These are phyloP conservation scores for Westerdykella aurantiaca DNA, from an alignment of 2,329 filamentous ascomycete species.

Conservation along the genomic window DNA sequence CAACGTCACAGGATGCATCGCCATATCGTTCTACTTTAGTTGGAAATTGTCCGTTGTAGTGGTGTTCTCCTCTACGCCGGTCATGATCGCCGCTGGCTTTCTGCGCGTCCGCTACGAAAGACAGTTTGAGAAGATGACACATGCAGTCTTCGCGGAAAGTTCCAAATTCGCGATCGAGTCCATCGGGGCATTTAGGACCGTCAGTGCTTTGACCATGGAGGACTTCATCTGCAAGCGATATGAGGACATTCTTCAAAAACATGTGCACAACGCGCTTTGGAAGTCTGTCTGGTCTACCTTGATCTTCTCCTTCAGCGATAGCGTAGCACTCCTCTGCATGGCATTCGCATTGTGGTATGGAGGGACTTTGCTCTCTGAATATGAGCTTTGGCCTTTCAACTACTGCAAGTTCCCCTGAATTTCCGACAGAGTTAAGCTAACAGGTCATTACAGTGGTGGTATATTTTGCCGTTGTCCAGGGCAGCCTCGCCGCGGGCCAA, in stretches of 20 bases:
- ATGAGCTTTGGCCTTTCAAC: conserved; percentile 12
- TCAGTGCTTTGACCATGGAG: conserved; percentile 86
- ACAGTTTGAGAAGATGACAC: conserved; percentile 37
- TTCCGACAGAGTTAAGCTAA: not conserved
- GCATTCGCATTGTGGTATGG: conserved; percentile 29
- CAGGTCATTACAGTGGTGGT: conserved; percentile 12
- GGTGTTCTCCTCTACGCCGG: conserved; percentile 52
- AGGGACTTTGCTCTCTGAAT: conserved; percentile 13
- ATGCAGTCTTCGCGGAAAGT: conserved; percentile 72
- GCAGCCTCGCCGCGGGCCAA: conserved; percentile 21
- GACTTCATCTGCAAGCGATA: conserved; percentile 70
- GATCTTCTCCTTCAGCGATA: conserved; percentile 38
- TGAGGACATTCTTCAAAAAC: conserved; percentile 59
- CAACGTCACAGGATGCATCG: conserved; percentile 67
- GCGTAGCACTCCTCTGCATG: conserved; percentile 56
- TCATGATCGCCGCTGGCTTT: conserved; percentile 71
- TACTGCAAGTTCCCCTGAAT: conserved; percentile 6
- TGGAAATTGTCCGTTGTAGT: conserved; percentile 86
- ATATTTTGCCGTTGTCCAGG: conserved; percentile 23
- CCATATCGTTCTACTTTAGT: conserved; percentile 63
- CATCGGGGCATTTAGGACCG: conserved; percentile 85
- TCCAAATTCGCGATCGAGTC: conserved; percentile 88
- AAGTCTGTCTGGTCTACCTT: conserved; percentile 52
- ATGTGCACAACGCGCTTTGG: conserved; percentile 61
- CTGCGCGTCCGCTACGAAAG: conserved; percentile 62